These are phyloP conservation scores for Cicer pinnatifidum DNA, from an alignment of 306 rosid species.

Conservation along the genomic window DNA sequence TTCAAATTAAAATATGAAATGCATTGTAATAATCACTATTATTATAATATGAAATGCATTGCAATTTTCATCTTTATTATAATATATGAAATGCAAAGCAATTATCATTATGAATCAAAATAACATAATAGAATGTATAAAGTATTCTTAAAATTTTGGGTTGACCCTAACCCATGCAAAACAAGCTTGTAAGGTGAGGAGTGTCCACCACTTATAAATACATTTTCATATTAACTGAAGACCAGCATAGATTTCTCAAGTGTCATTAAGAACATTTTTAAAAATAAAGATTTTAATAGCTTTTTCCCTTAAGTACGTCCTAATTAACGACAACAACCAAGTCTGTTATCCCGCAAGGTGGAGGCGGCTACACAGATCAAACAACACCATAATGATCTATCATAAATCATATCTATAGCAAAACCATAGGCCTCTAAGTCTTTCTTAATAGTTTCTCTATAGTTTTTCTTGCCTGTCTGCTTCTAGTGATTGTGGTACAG, in stretches of 20 bases:
- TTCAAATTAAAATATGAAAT: conserved; percentile 24
- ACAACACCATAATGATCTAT: background rate
- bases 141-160: background rate
- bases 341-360: background rate
- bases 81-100: conserved; percentile 28
- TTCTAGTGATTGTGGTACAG: background rate
- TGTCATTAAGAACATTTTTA: conserved; percentile 7
- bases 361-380: background rate
- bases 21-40: conserved; percentile 24
- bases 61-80: background rate
- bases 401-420: background rate
- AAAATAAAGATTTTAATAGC: conserved; percentile 17
- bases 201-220: too few species aligned
- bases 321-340: conserved; percentile 5
- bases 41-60: conserved; percentile 25
- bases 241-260: conserved; percentile 29
- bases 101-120: conserved; percentile 29
- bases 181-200: too few species aligned
- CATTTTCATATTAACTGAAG: background rate
- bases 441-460: background rate
- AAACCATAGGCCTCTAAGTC: background rate
- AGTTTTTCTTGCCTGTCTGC: background rate
- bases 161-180: too few species aligned
- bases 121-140: conserved; percentile 31
- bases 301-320: background rate